These are phyloP conservation scores for Vigna hirtella DNA, from an alignment of 306 rosid genomes.

Conservation along the genomic window DNA sequence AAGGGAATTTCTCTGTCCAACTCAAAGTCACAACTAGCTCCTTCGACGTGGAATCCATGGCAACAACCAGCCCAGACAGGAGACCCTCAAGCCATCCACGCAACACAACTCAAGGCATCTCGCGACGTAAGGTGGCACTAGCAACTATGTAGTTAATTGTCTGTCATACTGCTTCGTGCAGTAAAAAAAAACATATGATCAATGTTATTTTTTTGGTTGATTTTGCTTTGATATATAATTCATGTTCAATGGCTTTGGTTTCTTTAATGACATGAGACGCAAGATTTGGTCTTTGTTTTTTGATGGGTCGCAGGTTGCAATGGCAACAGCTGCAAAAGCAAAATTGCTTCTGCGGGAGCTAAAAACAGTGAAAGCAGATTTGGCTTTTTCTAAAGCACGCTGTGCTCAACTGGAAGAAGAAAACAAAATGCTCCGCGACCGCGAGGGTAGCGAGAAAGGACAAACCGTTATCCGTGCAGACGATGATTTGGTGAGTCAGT, in stretches of 20 bases:
- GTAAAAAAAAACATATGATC: neutral
- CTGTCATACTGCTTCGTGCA: slow-evolving; percentile 2
- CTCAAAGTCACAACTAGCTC: slow-evolving; percentile 40
- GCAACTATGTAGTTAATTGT: slow-evolving; percentile 46
- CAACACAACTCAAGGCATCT: slow-evolving; percentile 93
- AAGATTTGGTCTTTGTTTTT: slow-evolving; percentile 1
- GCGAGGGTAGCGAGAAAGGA: slow-evolving; percentile 81
- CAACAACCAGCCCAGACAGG: slow-evolving; percentile 48
- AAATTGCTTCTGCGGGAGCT: slow-evolving; percentile 88
- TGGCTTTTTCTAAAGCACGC: slow-evolving; percentile 86
- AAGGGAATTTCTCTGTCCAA: slow-evolving; percentile 53
- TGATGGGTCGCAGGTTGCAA: slow-evolving; percentile 70
- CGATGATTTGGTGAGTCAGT: slow-evolving; percentile 69
- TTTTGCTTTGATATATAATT: too few relatives aligned
- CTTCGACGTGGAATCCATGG: slow-evolving; percentile 47
- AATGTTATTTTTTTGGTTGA: too few relatives aligned
- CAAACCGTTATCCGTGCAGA: slow-evolving; percentile 61
- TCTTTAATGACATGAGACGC: slow-evolving; percentile 16
- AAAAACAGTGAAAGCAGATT: slow-evolving; percentile 84
- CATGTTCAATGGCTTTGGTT: neutral
- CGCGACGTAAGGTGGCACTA: slow-evolving; percentile 96
- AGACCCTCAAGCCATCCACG: slow-evolving; percentile 48
- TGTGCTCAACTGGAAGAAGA: slow-evolving; percentile 95
- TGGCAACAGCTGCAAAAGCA: slow-evolving; percentile 99
- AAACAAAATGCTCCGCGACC: slow-evolving; percentile 78